Evolutionary conservation across 768 basidiomycete genomes (phyloP).

Genomic region (Rubroboletus satanas): DNA sequence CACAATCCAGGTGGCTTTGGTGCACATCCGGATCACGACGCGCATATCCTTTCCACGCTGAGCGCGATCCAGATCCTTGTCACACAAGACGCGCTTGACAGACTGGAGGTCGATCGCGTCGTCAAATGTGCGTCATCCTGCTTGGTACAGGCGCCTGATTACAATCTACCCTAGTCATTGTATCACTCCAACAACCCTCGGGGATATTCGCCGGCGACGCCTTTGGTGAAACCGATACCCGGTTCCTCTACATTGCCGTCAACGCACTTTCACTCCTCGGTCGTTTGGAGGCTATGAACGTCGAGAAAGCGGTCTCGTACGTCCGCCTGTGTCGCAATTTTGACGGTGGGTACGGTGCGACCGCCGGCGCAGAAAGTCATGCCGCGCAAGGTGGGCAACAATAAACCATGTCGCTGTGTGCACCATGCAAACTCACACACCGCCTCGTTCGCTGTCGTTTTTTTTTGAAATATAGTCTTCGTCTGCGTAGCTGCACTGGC

Average conservation of each 20-base stretch:
- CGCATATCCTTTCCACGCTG: slow-evolving; percentile 79
- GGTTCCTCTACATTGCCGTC: slow-evolving; percentile 88
- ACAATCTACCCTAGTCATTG: slow-evolving; percentile 54
- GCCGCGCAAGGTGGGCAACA: slow-evolving; percentile 69
- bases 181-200: slow-evolving; percentile 78
- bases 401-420: no score
- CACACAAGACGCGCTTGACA: slow-evolving; percentile 77
- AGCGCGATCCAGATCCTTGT: slow-evolving; percentile 91
- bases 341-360: slow-evolving; percentile 90
- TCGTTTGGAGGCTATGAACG: slow-evolving; percentile 62
- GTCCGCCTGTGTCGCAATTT: slow-evolving; percentile 82
- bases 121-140: slow-evolving; percentile 56
- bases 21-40: slow-evolving; percentile 91
- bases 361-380: slow-evolving; percentile 88
- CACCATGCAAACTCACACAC: background rate
- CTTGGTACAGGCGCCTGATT: background rate
- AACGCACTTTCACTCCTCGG: slow-evolving; percentile 79
- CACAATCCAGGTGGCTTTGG: slow-evolving; percentile 73
- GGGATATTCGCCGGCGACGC: slow-evolving; percentile 88
- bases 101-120: slow-evolving; percentile 65
- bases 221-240: slow-evolving; percentile 91
- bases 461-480: slow-evolving; percentile 53
- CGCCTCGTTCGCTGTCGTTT: background rate
- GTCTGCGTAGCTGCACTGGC: slow-evolving; percentile 86
- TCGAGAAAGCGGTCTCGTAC: slow-evolving; percentile 65